Evolutionary conservation across 305 asterid genomes (phyloP), one percentile per base, ranked within the genome.

Genomic region (Fraxinus velutina): DNA sequence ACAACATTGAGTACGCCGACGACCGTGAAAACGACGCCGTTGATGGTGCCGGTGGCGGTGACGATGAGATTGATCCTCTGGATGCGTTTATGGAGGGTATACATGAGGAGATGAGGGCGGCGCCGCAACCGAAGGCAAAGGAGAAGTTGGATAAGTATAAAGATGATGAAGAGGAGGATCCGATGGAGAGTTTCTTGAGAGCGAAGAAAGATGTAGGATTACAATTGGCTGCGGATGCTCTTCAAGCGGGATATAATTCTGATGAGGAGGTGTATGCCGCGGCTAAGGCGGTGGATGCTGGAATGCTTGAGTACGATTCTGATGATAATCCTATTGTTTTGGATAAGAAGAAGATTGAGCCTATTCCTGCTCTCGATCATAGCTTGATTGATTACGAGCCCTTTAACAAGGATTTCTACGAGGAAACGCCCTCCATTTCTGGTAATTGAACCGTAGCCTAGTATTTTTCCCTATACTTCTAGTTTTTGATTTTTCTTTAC

Each of bases 261-360:
- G 98, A 95, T 3, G 99, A 95, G 87, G 98, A 95, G 92, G 99
- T 95, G 85, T 95, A 95, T 86, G 98, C 99, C 30, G 98, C 97
- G 9, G 98, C 99, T 0, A 95, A 95, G 90, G 99, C 99, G 10
- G 95, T 95, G 87, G 99, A 95, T 81, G 93, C 99, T 0, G 99
- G 99, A 50, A 76, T 91, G 87, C 17, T 95, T 24, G 98, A 95
- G 84, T 95, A 95, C 78, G 99, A 94, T 86, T 91, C 96, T 2
- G 99, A 95, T 82, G 99, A 95, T 84, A 95, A 95, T 87, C 97
- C 97, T 8, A 79, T 94, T 86, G 84, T 95, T 80, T 60, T 92
- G 32, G 99, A 95, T 78, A 95, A 88, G 94, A 92, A 86, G 91
- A 95, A 89, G 88, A 94, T 95, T 78, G 99, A 95, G 86, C 98